Conservation (phyloP, 169 alveolate species). For the Fabrea salina region DNA sequence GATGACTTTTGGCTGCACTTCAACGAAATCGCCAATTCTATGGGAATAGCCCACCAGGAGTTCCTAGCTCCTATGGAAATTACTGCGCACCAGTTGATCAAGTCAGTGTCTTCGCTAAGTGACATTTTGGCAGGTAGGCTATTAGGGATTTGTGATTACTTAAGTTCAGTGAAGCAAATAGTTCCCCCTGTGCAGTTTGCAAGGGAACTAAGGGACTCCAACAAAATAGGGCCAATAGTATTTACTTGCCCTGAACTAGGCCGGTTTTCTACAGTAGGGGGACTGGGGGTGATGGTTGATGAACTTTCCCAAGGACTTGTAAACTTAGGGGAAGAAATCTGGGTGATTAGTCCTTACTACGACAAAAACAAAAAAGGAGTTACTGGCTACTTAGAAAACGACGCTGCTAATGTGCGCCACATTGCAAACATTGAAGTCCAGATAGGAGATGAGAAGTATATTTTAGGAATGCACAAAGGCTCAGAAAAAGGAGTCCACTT, state of each 20-base stretch:
- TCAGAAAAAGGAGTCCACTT: conserved; percentile 70
- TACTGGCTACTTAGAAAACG: conserved; percentile 67
- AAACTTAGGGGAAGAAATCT: conserved; percentile 73
- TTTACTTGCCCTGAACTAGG: conserved; percentile 89
- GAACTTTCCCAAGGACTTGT: conserved; percentile 86
- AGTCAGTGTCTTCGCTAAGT: neutral
- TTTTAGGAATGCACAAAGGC: conserved; percentile 82
- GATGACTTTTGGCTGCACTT: neutral
- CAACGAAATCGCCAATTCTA: neutral
- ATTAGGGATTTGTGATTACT: conserved; percentile 31
- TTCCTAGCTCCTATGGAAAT: conserved; percentile 1
- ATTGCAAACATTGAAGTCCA: conserved; percentile 56
- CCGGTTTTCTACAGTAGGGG: conserved; percentile 89
- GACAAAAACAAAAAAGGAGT: conserved; percentile 77
- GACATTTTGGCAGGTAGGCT: conserved; percentile 33
- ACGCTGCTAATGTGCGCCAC: conserved; percentile 61
- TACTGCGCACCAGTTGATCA: conserved; percentile 34
- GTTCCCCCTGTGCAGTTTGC: conserved; percentile 33
- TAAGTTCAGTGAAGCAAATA: neutral
- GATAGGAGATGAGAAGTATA: conserved; percentile 55
- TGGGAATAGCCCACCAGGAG: neutral
- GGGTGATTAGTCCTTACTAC: conserved; percentile 87
- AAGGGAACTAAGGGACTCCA: conserved; percentile 48
- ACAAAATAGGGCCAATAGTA: conserved; percentile 81
- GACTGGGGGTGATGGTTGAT: conserved; percentile 92